These are phyloP conservation scores for Salinomyces thailandicus DNA, from an alignment of 2,329 filamentous ascomycete species.

Conservation along the genomic window DNA sequence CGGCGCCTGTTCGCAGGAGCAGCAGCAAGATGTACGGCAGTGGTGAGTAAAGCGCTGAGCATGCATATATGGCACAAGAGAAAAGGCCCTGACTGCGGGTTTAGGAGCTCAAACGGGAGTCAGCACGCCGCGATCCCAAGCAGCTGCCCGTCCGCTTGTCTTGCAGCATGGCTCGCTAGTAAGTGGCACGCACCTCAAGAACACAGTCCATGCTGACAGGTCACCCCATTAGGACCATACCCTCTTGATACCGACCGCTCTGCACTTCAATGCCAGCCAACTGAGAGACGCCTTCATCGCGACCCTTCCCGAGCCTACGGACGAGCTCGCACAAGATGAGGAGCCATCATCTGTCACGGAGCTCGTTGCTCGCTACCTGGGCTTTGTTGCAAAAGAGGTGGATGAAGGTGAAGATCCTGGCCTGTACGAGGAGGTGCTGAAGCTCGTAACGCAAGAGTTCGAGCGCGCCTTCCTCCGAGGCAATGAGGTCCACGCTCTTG, in stretches of 20 bases:
- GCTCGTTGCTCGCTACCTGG: conserved; percentile 86
- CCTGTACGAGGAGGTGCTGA: conserved; percentile 85
- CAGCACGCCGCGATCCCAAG: conserved; percentile 87
- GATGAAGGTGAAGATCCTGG: conserved; percentile 89
- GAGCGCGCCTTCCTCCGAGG: conserved; percentile 89
- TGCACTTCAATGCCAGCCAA: conserved; percentile 93
- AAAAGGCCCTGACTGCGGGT: too few species aligned
- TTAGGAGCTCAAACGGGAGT: conserved; percentile 85
- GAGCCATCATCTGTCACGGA: conserved; percentile 95
- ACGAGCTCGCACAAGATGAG: conserved; percentile 95
- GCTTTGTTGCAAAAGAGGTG: conserved; percentile 77
- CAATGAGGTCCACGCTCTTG: conserved; percentile 91
- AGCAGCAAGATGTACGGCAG: conserved; percentile 18
- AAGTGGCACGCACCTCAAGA: too few species aligned
- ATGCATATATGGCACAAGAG: too few species aligned
- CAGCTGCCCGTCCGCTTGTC: conserved; percentile 82
- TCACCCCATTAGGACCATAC: conserved; percentile 78
- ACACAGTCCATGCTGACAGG: too few species aligned
- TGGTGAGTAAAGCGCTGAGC: too few species aligned
- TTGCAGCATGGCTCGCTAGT: conserved; percentile 79
- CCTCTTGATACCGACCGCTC: conserved; percentile 85
- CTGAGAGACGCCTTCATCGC: conserved; percentile 83
- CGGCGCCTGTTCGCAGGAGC: conserved; percentile 6
- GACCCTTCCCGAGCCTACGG: conserved; percentile 79
- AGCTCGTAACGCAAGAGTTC: conserved; percentile 88